Evolutionary conservation across 2,329 filamentous ascomycete species (phyloP).

Genomic region (Aspergillus intermedius): DNA sequence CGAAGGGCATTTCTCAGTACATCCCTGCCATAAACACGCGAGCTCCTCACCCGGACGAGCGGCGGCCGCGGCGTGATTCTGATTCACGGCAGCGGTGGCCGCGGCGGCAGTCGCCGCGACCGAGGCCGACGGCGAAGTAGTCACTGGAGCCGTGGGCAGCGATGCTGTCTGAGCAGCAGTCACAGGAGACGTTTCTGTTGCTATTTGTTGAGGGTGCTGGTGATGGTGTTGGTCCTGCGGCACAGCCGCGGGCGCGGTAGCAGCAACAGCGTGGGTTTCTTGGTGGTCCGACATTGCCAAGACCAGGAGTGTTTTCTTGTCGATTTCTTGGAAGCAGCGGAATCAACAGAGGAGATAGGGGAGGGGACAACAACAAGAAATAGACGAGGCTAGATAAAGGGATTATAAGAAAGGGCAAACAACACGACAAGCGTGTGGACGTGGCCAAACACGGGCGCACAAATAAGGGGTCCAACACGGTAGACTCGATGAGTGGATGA

Average conservation of each 20-base stretch:
- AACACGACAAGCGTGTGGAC: not conserved
- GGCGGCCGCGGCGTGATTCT: constrained; percentile 23
- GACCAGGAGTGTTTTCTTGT: constrained; percentile 27
- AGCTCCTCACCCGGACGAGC: constrained; percentile 32
- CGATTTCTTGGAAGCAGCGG: constrained; percentile 26
- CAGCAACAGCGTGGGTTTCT: constrained; percentile 12
- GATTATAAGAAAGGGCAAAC: constrained; percentile 4
- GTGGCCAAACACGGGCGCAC: too few species aligned
- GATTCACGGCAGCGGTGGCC: constrained; percentile 32
- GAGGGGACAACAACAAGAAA: not conserved
- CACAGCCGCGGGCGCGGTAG: not conserved
- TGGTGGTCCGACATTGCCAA: constrained; percentile 38
- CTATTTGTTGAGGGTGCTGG: constrained; percentile 14
- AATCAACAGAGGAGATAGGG: constrained; percentile 13
- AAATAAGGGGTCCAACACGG: too few species aligned
- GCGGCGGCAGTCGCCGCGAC: constrained; percentile 30
- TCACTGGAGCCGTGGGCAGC: constrained; percentile 11
- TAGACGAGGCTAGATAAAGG: not conserved
- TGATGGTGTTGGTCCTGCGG: constrained; percentile 7
- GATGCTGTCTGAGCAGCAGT: not conserved
- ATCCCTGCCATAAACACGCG: constrained; percentile 57
- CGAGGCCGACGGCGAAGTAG: constrained; percentile 22
- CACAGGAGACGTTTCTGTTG: constrained; percentile 17
- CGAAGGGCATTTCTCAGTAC: constrained; percentile 53
- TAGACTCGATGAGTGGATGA: too few species aligned